Evolutionary conservation across 2,329 filamentous ascomycete species (phyloP).

Genomic region (Verticillium nonalfalfae): DNA sequence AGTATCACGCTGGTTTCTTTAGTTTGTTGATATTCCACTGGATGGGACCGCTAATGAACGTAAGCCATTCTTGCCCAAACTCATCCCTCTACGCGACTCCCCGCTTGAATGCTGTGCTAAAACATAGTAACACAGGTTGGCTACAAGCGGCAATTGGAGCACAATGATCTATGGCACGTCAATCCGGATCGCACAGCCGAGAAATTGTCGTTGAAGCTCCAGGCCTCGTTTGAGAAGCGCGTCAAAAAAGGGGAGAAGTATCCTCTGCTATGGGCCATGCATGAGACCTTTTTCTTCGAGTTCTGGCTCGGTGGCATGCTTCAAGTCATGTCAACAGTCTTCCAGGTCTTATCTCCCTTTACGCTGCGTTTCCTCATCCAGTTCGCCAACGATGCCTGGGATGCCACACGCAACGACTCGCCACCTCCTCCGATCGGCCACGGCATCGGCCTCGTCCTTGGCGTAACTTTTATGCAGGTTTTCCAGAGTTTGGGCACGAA

Average conservation of each 20-base stretch:
- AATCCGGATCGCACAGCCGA: constrained; percentile 75
- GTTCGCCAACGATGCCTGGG: constrained; percentile 75
- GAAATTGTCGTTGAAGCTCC: constrained; percentile 59
- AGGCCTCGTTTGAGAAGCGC: constrained; percentile 63
- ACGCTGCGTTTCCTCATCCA: constrained; percentile 79
- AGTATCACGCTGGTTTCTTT: constrained; percentile 67
- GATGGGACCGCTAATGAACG: constrained; percentile 82
- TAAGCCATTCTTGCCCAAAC: constrained; percentile 28
- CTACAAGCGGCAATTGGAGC: constrained; percentile 76
- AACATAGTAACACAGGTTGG: constrained; percentile 49
- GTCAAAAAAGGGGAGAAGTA: constrained; percentile 61
- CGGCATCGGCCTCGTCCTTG: constrained; percentile 78
- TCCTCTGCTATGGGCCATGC: constrained; percentile 72
- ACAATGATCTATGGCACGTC: constrained; percentile 82
- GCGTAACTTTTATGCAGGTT: constrained; percentile 80
- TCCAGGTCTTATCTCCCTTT: constrained; percentile 81
- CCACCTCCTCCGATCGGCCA: constrained; percentile 62
- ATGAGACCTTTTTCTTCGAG: constrained; percentile 79
- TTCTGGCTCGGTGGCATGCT: constrained; percentile 80
- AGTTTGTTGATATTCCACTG: constrained; percentile 79
- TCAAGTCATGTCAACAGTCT: constrained; percentile 63
- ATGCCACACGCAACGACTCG: constrained; percentile 43
- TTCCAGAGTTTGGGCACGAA: constrained; percentile 74
- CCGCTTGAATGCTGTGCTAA: too few relatives aligned
- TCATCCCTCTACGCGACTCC: too few relatives aligned